Evolutionary conservation across 169 alveolate genomes (phyloP), one percentile per base, ranked within the genome.

Genomic region (Eimeria sp.): DNA sequence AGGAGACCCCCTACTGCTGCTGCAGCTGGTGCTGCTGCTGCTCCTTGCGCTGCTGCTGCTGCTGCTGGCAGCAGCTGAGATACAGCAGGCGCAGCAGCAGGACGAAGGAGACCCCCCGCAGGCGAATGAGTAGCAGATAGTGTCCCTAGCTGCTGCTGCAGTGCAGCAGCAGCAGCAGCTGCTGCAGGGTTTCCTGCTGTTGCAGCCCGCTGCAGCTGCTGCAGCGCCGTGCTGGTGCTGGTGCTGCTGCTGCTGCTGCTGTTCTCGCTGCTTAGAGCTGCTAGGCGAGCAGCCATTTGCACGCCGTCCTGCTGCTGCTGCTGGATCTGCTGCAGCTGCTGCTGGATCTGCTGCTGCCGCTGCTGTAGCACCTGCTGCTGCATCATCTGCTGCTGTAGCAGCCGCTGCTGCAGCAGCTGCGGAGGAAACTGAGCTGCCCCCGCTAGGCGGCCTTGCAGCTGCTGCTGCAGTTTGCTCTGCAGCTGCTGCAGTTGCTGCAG

Each of bases 381-480:
- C 91, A 83, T 49, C 30, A 83, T 65, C 54, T 83, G 91, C 91
- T 83, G 91, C 91, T 83, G 91, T 75, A 83, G 58, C 75, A 83
- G 91, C 91, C 91, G 47, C 75, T 83, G 91, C 91, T 83, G 91
- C 91, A 83, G 91, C 91, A 83, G 91, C 91, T 51, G 91, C 25
- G 73, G 76, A 16, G 91, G 47, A 57, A 83, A 83, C 91, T 83
- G 91, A 1, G 91, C 43, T 0, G 91, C 4, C 11, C 91, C 91
- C 16, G 76, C 91, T 27, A 83, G n/a, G n/a, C 91, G 91, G 20
- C 91, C 91, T 30, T 83, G 91, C 91, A 83, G 91, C 91, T 83
- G 91, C 61, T 54, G 61, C 61, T 54, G 61, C 61, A 11, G 61
- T 11, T 11, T 7, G 10, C 16, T 54, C 20, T 54, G 10, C 61